Base-by-base conservation (phyloP, 495 filamentous ascomycete genomes). In the Tuber umbilicatum region DNA sequence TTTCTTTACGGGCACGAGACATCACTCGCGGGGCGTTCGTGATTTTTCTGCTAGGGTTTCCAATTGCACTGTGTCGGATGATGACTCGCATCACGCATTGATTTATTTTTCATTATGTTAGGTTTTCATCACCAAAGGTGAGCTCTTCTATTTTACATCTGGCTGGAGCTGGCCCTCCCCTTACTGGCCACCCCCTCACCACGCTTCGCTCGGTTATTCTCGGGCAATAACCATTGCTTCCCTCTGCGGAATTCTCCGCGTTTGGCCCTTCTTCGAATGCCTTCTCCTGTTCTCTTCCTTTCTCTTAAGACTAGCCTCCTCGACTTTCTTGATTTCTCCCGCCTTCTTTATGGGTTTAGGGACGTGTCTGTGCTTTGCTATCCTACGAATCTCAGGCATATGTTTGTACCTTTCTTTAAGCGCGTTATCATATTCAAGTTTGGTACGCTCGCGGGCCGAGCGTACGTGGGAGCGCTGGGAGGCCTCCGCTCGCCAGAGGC, bases 271-370 rank as follows among this genome's bases (percentile, higher is more conserved):
- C 86, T 89, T 91, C 55, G 88, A 90, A 84, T 98, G 94, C 84
- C 91, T 95, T 81, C 96, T 87, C 85, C 95, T 91, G 83, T 98
- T 99, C 85, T 99, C 96, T 81, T 93, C 90, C 81, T 89, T 91
- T 83, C 93, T 87, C 88, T 95, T 97, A 76, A 97, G 91, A 43
- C 91, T 88, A 81, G 86, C 87, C 74, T 97, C 84, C 85, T 98
- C 96, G 80, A 96, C 93, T 74, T 85, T 86, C 88, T 99, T 99
- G 83, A 99, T 99, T 85, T 97, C 94, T 70, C 88, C 90, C 17
- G 96, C 95, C 88, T 97, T 98, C 92, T 97, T 99, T 75, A 99
- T 89, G 79, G 91, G 88, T 87, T 94, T 93, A 37, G 96, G 96
- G 78, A 97, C 83, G 84, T 97, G 94, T 74, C 94, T 88, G 83